Evolutionary conservation across 768 basidiomycete species (phyloP).

Genomic region (Termitomyces titanicus): DNA sequence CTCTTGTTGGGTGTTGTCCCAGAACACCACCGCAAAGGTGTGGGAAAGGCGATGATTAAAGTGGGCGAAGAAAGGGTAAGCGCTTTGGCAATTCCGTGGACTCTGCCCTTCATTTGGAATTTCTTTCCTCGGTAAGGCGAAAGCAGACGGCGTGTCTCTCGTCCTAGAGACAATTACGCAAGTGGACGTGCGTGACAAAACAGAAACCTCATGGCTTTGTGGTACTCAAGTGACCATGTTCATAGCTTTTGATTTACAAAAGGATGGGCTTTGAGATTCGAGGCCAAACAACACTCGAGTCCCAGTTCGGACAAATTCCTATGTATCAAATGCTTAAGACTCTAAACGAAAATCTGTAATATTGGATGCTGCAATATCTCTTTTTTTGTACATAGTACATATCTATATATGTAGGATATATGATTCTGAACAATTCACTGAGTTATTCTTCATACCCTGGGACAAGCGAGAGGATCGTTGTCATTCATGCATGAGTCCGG

Average conservation of each 20-base stretch:
- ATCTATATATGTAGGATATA: no score
- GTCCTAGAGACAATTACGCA: conserved; percentile 25
- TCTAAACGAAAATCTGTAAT: background rate
- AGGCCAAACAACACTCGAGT: conserved; percentile 5
- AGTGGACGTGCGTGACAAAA: conserved; percentile 21
- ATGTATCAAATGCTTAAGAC: conserved; percentile 20
- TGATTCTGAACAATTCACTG: no score
- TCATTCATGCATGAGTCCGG: no score
- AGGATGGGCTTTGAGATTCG: conserved; percentile 17
- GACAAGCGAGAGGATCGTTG: no score
- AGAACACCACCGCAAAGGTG: conserved; percentile 26
- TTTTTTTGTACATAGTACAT: background rate
- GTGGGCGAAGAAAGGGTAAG: conserved; percentile 22
- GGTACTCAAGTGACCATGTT: background rate
- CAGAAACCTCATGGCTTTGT: background rate
- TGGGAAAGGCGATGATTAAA: conserved; percentile 23
- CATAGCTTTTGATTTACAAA: conserved; percentile 11
- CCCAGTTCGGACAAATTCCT: conserved; percentile 6
- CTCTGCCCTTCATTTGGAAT: background rate
- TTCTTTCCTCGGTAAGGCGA: conserved; percentile 13
- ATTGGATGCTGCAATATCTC: no score
- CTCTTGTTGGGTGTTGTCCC: conserved; percentile 26
- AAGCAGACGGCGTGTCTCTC: conserved; percentile 13
- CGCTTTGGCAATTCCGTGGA: background rate
- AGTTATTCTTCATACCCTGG: no score